These are phyloP conservation scores for Maudiozyma pseudohumilis DNA, from an alignment of 805 yeast genomes.

Conservation along the genomic window DNA sequence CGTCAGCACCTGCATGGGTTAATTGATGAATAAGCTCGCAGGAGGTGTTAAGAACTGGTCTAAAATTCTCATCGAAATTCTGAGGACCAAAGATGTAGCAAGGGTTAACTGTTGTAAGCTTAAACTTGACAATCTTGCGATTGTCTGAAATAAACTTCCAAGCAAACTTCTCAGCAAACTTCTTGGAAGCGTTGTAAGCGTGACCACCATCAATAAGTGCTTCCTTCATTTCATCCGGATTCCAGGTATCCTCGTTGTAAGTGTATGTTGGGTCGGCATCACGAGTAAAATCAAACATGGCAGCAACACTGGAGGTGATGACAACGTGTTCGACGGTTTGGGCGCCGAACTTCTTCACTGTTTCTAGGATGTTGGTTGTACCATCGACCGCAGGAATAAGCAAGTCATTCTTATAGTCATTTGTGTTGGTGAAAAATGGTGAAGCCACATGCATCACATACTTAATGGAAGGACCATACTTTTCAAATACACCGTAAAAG, in stretches of 20 bases:
- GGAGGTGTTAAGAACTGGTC: constrained; percentile 35
- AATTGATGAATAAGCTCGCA: constrained; percentile 30
- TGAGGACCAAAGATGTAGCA: constrained; percentile 54
- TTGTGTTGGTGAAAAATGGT: constrained; percentile 40
- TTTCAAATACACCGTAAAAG: constrained; percentile 36
- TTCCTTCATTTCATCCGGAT: constrained; percentile 42
- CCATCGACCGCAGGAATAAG: constrained; percentile 49
- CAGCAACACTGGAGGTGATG: constrained; percentile 43
- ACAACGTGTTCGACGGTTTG: constrained; percentile 39
- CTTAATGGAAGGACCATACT: constrained; percentile 38
- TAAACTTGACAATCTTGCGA: constrained; percentile 30
- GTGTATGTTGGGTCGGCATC: constrained; percentile 29
- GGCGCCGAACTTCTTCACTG: constrained; percentile 35
- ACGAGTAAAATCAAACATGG: constrained; percentile 32
- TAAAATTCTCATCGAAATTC: constrained; percentile 36
- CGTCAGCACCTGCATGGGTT: constrained; percentile 20
- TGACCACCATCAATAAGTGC: constrained; percentile 27
- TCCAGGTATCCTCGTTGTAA: constrained; percentile 41
- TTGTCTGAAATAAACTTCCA: constrained; percentile 39
- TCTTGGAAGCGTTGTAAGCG: constrained; percentile 54
- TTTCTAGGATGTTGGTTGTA: constrained; percentile 39
- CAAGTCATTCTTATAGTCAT: constrained; percentile 39
- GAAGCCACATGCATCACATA: constrained; percentile 54
- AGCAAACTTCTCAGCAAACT: constrained; percentile 49
- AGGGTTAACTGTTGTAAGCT: constrained; percentile 42